Conservation (phyloP, 805 yeast species). For the Ogataea philodendri region DNA sequence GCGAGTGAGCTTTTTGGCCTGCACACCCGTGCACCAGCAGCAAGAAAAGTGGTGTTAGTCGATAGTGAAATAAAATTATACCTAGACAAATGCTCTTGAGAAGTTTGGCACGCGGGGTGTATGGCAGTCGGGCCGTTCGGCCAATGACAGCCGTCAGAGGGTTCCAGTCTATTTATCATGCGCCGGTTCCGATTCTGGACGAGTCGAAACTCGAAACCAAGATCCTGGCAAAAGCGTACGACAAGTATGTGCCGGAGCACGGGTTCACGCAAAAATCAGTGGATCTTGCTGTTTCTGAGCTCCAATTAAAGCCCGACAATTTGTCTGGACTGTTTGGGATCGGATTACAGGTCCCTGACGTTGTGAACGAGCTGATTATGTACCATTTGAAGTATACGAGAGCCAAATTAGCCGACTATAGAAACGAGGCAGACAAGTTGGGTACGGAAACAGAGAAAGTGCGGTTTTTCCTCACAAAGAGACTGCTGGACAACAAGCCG, state of each 20-base stretch:
- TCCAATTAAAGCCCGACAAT: constrained; percentile 41
- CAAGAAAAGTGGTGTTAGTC: constrained; percentile 19
- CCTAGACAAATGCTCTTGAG: constrained; percentile 6
- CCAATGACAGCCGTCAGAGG: constrained; percentile 24
- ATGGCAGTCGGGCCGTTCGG: background rate
- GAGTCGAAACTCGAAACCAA: constrained; percentile 37
- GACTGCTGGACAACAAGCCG: constrained; percentile 53
- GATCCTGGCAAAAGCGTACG: constrained; percentile 34
- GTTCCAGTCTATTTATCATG: constrained; percentile 40
- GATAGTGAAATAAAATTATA: constrained; percentile 21
- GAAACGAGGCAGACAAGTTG: constrained; percentile 22
- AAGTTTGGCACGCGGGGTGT: background rate
- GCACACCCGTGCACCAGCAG: constrained; percentile 10
- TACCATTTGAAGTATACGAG: constrained; percentile 48
- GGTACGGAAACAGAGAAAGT: constrained; percentile 25
- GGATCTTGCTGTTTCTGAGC: constrained; percentile 41
- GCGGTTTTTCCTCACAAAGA: constrained; percentile 36
- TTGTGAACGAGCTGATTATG: constrained; percentile 42
- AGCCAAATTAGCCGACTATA: constrained; percentile 34
- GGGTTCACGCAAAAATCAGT: constrained; percentile 46
- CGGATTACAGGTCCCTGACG: constrained; percentile 28
- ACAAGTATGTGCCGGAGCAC: constrained; percentile 38
- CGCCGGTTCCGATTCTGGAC: constrained; percentile 35
- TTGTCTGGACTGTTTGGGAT: constrained; percentile 40
- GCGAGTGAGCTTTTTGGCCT: constrained; percentile 20